phyloP scores from a whole-genome alignment of 495 filamentous ascomycete genomes.

The Entonaema liquescens region DNA sequence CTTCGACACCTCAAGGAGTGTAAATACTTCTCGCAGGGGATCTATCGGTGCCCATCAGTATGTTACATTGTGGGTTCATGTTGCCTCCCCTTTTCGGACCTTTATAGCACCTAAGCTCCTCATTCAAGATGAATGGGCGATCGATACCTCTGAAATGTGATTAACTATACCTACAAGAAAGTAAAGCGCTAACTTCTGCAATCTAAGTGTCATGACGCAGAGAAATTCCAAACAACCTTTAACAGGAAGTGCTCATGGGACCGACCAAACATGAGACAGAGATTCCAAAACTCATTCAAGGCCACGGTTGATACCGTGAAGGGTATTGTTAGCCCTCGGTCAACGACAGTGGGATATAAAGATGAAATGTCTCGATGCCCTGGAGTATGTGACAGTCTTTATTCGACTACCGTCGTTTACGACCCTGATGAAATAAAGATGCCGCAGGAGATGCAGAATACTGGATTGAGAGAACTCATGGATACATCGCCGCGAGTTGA shows the following conservation, averaged over 20 bases:
- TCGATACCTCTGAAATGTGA: background rate
- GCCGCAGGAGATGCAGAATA: background rate
- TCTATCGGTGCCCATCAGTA: conserved; percentile 20
- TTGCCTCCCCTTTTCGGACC: background rate
- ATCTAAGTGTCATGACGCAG: conserved; percentile 1
- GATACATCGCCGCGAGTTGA: background rate
- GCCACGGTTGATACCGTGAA: conserved; percentile 10
- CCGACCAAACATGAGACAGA: conserved; percentile 15
- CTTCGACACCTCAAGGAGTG: conserved; percentile 35
- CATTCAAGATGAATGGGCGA: background rate
- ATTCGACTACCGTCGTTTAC: background rate
- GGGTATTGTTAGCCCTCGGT: background rate
- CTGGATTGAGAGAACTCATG: background rate
- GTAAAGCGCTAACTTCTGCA: background rate
- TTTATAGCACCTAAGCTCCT: background rate
- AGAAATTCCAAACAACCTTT: conserved; percentile 12
- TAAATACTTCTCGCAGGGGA: conserved; percentile 8
- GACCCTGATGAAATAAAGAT: background rate
- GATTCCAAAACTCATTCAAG: conserved; percentile 16
- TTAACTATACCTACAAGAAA: background rate
- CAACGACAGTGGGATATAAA: background rate
- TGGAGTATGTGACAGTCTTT: background rate
- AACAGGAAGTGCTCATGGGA: conserved; percentile 24
- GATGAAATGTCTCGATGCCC: background rate
- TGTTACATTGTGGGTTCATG: conserved; percentile 1